These are phyloP conservation scores for Tolypocladium inflatum DNA, from an alignment of 2,329 filamentous ascomycete species.

Conservation along the genomic window DNA sequence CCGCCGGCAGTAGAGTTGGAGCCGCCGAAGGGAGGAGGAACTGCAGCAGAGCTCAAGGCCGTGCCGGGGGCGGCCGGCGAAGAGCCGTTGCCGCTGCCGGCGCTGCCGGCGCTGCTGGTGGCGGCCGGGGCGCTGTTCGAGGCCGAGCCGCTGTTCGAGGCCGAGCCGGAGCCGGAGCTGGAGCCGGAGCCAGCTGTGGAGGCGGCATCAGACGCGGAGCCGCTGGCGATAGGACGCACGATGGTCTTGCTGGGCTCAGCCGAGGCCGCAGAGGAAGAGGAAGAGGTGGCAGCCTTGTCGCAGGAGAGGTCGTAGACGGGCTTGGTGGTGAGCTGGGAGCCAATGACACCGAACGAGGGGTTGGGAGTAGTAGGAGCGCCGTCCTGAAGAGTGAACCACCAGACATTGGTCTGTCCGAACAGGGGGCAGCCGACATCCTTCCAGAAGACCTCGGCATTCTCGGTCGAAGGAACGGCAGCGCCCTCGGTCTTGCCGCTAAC, in stretches of 20 bases:
- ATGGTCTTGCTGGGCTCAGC: not conserved
- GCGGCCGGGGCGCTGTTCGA: slow-evolving; percentile 1
- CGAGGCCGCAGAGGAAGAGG: slow-evolving; percentile 1
- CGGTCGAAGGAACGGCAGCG: slow-evolving; percentile 49
- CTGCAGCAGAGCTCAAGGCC: slow-evolving; percentile 3
- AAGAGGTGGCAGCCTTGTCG: slow-evolving; percentile 16
- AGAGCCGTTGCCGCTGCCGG: not conserved
- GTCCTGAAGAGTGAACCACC: slow-evolving; percentile 73
- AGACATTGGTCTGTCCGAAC: slow-evolving; percentile 56
- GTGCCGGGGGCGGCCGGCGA: slow-evolving; percentile 4
- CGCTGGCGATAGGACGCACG: slow-evolving; percentile 1
- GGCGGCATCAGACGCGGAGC: slow-evolving; percentile 9
- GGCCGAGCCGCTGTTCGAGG: slow-evolving; percentile 10
- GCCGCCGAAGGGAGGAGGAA: slow-evolving; percentile 3
- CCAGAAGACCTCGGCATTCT: slow-evolving; percentile 76
- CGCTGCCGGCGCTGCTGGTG: not conserved
- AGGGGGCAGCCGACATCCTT: slow-evolving; percentile 64
- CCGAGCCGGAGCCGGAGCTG: slow-evolving; percentile 11
- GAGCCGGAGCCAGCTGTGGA: slow-evolving; percentile 11
- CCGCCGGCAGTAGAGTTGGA: not conserved
- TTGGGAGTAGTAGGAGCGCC: slow-evolving; percentile 46
- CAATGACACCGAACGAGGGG: slow-evolving; percentile 64
- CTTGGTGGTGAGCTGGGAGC: slow-evolving; percentile 38
- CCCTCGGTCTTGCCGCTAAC: slow-evolving; percentile 56
- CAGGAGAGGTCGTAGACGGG: slow-evolving; percentile 58